Evolutionary conservation across 441 rosid species (phyloP), one percentile per base, ranked within the genome.

Genomic region (Erysimum pusillum): DNA sequence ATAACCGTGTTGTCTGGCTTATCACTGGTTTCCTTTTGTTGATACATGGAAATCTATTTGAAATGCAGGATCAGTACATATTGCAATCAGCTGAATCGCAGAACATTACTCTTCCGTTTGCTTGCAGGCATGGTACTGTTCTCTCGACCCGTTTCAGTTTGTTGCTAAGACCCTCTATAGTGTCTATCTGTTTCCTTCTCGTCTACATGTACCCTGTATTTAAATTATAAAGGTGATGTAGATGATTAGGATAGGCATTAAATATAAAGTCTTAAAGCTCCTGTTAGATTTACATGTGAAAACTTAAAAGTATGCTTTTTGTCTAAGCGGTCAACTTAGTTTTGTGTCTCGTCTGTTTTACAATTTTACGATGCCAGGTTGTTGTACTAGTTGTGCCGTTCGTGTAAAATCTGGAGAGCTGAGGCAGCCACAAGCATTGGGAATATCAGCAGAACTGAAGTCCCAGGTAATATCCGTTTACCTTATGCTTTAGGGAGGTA

Each of bases 321-420:
- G 46, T 22, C 53, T 28, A 59, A 36, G 65, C 2, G 1, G 42
- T 74, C 42, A 1, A 48, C 42, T 58, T 58, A 15, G 51, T 44
- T 35, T 4, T 56, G 35, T 17, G 65, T 45, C 49, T 65, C 0
- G 32, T 54, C 32, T 44, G 34, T 13, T 63, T 46, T 18, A 49
- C 62, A 57, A 22, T 57, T 31, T 45, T 67, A 42, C 4, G 15
- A 14, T 69, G 70, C 69, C 87, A 95, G 98, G 99, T 81, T 95
- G 99, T 67, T 92, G 99, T 73, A 95, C 98, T 67, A 94, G 98
- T 71, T 92, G 97, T 78, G 98, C 99, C 3, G 97, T 91, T 10
- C 94, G 98, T 63, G 84, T 92, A 41, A 92, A 90, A 86, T 91
- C 97, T 64, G 99, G 99, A 74, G 77, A 92, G 75, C 71, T 95